phyloP scores from a whole-genome alignment of 2,329 filamentous ascomycete species.

The Colletotrichum destructivum region DNA sequence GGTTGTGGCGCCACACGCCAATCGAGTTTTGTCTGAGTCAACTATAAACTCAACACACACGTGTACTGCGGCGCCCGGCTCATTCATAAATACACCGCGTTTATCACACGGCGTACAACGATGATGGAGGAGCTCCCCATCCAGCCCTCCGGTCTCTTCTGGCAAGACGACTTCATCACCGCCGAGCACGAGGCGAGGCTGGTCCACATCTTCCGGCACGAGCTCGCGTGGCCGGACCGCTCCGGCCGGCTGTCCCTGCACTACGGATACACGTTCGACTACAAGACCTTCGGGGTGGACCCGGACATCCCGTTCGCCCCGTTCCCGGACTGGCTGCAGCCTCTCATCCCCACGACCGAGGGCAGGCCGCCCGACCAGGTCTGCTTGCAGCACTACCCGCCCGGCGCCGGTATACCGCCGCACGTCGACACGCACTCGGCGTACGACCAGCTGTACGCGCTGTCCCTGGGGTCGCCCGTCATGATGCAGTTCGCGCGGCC shows the following conservation, averaged over 20 bases:
- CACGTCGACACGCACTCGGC: slow-evolving; percentile 69
- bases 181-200: slow-evolving; percentile 61
- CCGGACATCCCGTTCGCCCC: slow-evolving; percentile 63
- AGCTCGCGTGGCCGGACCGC: slow-evolving; percentile 63
- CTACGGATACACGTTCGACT: slow-evolving; percentile 71
- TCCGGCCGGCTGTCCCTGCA: slow-evolving; percentile 65
- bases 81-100: too few species aligned
- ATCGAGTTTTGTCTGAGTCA: too few species aligned
- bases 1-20: too few species aligned
- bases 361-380: slow-evolving; percentile 68
- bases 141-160: slow-evolving; percentile 56
- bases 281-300: slow-evolving; percentile 71
- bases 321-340: slow-evolving; percentile 66
- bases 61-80: too few species aligned
- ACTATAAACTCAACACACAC: too few species aligned
- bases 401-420: slow-evolving; percentile 72
- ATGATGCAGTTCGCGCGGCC: slow-evolving; percentile 60
- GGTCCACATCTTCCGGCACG: slow-evolving; percentile 58
- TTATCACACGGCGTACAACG: too few species aligned
- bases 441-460: slow-evolving; percentile 61
- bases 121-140: slow-evolving; percentile 47
- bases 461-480: slow-evolving; percentile 59
- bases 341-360: slow-evolving; percentile 62
- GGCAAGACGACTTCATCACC: slow-evolving; percentile 64
- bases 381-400: slow-evolving; percentile 73